phyloP scores from a whole-genome alignment of 495 filamentous ascomycete genomes.

The Jackrogersella minutella region DNA sequence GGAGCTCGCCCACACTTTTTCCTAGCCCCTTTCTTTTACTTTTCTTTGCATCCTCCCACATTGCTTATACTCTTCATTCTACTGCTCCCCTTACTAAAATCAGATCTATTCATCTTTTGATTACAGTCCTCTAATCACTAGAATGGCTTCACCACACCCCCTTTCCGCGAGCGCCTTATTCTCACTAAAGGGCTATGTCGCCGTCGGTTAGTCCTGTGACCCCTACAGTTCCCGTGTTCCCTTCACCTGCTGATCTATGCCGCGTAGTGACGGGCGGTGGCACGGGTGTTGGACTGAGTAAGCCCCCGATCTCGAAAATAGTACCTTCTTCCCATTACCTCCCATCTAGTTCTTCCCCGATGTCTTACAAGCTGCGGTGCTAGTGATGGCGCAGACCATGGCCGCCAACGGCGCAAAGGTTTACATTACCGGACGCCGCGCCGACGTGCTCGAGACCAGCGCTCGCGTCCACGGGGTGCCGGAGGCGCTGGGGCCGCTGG shows the following conservation, averaged over 20 bases:
- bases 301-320: background rate
- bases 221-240: constrained; percentile 4
- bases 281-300: constrained; percentile 62
- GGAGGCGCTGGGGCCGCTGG: constrained; percentile 41
- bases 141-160: constrained; percentile 40
- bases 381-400: constrained; percentile 78
- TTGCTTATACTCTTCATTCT: background rate
- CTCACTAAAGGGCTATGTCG: constrained; percentile 39
- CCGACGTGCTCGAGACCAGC: constrained; percentile 59
- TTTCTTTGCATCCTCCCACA: background rate
- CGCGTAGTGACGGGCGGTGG: constrained; percentile 64
- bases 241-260: constrained; percentile 20
- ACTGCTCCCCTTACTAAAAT: background rate
- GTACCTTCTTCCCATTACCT: background rate
- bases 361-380: background rate
- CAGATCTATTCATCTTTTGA: background rate
- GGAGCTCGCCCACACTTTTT: background rate
- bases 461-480: constrained; percentile 50
- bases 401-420: constrained; percentile 82
- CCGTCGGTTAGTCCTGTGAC: constrained; percentile 35
- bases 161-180: constrained; percentile 42
- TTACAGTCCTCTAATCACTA: background rate
- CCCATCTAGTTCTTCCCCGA: too few relatives aligned
- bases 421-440: constrained; percentile 81
- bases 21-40: constrained; percentile 19